phyloP scores from a whole-genome alignment of 140 eudicot genomes.

The Ambrosia hybrid region DNA sequence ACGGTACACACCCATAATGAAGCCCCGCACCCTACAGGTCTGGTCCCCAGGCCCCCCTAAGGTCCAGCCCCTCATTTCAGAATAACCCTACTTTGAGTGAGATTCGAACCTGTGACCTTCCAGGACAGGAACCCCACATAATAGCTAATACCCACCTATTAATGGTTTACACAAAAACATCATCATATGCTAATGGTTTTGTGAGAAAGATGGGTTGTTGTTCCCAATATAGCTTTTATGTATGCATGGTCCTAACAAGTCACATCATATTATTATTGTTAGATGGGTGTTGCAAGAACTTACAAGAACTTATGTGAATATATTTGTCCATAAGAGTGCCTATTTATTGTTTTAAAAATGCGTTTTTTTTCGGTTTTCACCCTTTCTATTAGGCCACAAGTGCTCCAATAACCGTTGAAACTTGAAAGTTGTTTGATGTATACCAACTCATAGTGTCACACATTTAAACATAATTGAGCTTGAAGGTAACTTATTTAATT shows the following conservation, averaged over 20 bases:
- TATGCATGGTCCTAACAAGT: conserved; percentile 24
- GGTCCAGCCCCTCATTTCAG: too few species aligned
- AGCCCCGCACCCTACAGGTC: too few species aligned
- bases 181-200: conserved; percentile 17
- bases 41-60: too few species aligned
- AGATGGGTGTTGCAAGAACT: conserved; percentile 27
- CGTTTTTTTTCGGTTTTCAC: not conserved
- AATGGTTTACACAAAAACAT: conserved; percentile 28
- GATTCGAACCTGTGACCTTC: too few species aligned
- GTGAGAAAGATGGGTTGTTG: conserved; percentile 6
- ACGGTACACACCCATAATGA: too few species aligned
- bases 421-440: not conserved
- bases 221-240: conserved; percentile 18
- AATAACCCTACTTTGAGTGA: too few species aligned
- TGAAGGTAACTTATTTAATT: not conserved
- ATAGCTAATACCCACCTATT: not conserved
- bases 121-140: too few species aligned
- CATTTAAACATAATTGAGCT: not conserved
- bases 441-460: not conserved
- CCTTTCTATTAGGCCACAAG: not conserved
- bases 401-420: not conserved
- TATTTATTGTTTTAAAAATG: too few species aligned
- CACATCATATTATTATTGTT: conserved; percentile 27
- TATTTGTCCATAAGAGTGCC: not conserved
- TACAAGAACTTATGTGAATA: not conserved